These are phyloP conservation scores for Trametes versicolor DNA, from an alignment of 1,284 basidiomycete genomes.

Conservation along the genomic window DNA sequence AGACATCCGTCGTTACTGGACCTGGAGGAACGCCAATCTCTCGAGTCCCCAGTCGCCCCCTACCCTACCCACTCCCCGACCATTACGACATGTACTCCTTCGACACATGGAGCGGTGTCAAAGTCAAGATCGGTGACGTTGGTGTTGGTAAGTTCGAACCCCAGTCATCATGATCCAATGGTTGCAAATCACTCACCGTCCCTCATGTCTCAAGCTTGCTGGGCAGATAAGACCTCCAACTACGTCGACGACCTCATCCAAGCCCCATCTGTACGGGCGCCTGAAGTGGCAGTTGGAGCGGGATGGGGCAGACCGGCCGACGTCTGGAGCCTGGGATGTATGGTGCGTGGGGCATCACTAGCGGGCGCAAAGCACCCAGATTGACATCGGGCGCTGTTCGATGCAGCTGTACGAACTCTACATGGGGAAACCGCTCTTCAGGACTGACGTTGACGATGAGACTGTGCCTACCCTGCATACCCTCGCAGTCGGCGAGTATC, in stretches of 20 bases:
- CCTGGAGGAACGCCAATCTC: slow-evolving; percentile 1
- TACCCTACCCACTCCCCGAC: slow-evolving; percentile 13
- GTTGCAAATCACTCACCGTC: not conserved
- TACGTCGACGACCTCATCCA: slow-evolving; percentile 16
- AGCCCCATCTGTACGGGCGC: slow-evolving; percentile 11
- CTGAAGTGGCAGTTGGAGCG: slow-evolving; percentile 14
- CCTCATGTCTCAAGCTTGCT: slow-evolving; percentile 4
- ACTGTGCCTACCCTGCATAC: slow-evolving; percentile 6
- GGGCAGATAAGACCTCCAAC: slow-evolving; percentile 4
- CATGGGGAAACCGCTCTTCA: slow-evolving; percentile 15
- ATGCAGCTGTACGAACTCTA: slow-evolving; percentile 16
- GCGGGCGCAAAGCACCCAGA: not conserved
- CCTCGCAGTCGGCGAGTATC: slow-evolving; percentile 9
- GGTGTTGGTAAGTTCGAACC: slow-evolving; percentile 10
- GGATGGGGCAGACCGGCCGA: slow-evolving; percentile 19
- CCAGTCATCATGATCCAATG: not conserved
- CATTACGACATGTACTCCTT: slow-evolving; percentile 14
- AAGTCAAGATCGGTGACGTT: slow-evolving; percentile 16
- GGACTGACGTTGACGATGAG: slow-evolving; percentile 3
- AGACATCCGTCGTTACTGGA: not conserved
- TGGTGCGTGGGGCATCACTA: not conserved
- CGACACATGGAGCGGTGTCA: slow-evolving; percentile 3
- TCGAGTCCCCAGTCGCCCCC: slow-evolving; percentile 9
- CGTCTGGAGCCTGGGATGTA: slow-evolving; percentile 15
- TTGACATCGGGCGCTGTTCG: not conserved